Evolutionary conservation across 2,329 filamentous ascomycete species (phyloP).

Genomic region (Rhynchosporium secalis): DNA sequence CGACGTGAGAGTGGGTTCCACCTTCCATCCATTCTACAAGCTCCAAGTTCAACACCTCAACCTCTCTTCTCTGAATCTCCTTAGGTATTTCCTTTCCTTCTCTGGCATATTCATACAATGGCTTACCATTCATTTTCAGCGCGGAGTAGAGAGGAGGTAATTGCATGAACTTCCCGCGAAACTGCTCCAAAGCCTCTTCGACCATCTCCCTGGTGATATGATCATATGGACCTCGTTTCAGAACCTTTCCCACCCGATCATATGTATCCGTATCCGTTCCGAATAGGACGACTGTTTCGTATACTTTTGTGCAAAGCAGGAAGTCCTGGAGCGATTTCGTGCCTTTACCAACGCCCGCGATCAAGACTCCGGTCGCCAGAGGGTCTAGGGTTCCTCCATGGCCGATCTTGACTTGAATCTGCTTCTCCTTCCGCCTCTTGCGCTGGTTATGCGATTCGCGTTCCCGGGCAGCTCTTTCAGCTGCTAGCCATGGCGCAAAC

Average conservation of each 20-base stretch:
- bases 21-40: constrained; percentile 83
- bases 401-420: constrained; percentile 84
- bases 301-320: constrained; percentile 86
- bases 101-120: constrained; percentile 92
- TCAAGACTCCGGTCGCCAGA: constrained; percentile 87
- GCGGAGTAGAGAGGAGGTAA: constrained; percentile 91
- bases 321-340: constrained; percentile 82
- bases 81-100: constrained; percentile 83
- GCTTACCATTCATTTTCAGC: constrained; percentile 89
- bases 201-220: constrained; percentile 80
- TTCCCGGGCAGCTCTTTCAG: constrained; percentile 56
- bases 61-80: constrained; percentile 77
- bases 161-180: constrained; percentile 83
- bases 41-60: constrained; percentile 76
- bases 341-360: constrained; percentile 81
- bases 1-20: constrained; percentile 74
- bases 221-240: constrained; percentile 71
- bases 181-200: constrained; percentile 71
- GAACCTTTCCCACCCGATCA: constrained; percentile 80
- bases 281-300: constrained; percentile 87
- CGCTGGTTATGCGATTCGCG: constrained; percentile 60
- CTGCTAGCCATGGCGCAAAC: constrained; percentile 75
- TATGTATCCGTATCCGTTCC: constrained; percentile 92
- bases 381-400: constrained; percentile 96
- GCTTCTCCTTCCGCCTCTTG: constrained; percentile 57